Percentiles rank a stretch among this genome's conserved stretches.
These are phyloP conservation scores for Posidonia oceanica DNA, from an alignment of 116 monocot species.

Conservation along the genomic window DNA sequence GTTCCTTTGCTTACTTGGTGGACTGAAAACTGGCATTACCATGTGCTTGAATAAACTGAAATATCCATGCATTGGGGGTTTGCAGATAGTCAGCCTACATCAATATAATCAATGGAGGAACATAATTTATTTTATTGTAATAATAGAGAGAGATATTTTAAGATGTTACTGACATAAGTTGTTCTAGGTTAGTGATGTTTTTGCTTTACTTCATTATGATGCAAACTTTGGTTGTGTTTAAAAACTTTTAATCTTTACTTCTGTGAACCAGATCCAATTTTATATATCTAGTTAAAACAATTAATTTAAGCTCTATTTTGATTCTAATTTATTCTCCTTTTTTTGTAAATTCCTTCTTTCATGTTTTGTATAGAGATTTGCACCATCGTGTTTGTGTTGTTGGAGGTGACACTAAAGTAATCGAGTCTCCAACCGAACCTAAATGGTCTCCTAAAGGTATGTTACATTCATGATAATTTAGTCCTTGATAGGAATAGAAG, in stretches of 20 bases:
- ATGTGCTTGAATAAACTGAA: neutral
- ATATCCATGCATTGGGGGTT: neutral
- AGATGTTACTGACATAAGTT: neutral
- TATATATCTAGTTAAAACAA: too few species aligned
- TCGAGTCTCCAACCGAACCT: constrained; percentile 81
- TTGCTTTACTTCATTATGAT: too few species aligned
- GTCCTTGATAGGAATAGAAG: neutral
- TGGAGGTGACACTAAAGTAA: constrained; percentile 36
- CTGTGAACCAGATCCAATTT: too few species aligned
- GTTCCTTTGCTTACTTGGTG: constrained; percentile 7
- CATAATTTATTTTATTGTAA: too few species aligned
- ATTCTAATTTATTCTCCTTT: neutral
- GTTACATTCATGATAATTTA: neutral
- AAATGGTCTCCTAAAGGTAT: constrained; percentile 74
- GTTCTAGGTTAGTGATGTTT: too few species aligned
- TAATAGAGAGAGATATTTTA: neutral
- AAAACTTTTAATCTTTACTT: too few species aligned
- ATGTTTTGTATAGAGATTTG: constrained; percentile 35
- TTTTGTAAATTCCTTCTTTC: neutral
- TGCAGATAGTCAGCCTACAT: neutral
- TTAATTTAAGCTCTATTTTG: neutral
- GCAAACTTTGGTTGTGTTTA: too few species aligned
- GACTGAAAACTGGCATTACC: neutral
- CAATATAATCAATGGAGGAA: neutral
- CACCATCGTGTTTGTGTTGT: constrained; percentile 50